Percentiles rank a stretch among this genome's conserved stretches.
phyloP scores from a whole-genome alignment of 1,284 basidiomycete species.

The Cryptococcus amylolentus region DNA sequence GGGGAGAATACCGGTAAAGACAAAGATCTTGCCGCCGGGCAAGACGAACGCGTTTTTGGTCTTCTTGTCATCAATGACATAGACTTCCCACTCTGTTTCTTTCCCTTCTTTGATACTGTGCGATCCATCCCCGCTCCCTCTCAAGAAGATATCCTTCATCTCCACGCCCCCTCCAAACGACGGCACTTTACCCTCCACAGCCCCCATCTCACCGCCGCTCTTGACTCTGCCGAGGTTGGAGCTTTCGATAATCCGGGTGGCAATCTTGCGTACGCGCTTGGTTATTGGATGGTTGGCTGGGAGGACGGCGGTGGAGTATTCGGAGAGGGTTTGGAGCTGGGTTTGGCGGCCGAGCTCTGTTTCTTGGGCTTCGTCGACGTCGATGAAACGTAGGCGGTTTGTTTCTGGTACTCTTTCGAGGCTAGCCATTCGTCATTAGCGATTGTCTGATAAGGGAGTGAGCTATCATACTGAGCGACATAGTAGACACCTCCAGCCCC shows the following conservation, averaged over 20 bases:
- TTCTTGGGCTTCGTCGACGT: conserved; percentile 62
- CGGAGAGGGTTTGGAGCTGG: conserved; percentile 56
- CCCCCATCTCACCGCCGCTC: conserved; percentile 33
- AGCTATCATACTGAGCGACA: conserved; percentile 56
- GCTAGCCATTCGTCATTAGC: conserved; percentile 49
- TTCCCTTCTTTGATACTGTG: conserved; percentile 44
- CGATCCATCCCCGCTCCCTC: conserved; percentile 17
- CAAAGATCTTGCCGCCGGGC: conserved; percentile 72
- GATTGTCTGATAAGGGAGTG: no score
- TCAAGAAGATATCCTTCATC: conserved; percentile 29
- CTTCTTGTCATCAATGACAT: conserved; percentile 72
- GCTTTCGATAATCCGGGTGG: conserved; percentile 66
- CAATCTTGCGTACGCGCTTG: conserved; percentile 65
- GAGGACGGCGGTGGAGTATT: conserved; percentile 62
- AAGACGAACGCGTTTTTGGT: conserved; percentile 76
- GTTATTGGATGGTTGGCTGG: conserved; percentile 66
- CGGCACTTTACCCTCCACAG: conserved; percentile 32
- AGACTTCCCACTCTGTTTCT: conserved; percentile 54
- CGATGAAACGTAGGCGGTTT: conserved; percentile 80
- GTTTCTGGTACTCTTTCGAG: conserved; percentile 77
- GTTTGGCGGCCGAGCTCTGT: conserved; percentile 50
- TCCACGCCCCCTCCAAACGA: conserved; percentile 33
- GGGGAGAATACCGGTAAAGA: conserved; percentile 86
- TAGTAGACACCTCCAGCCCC: conserved; percentile 57
- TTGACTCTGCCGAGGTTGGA: conserved; percentile 66